Conservation (phyloP, 345 rosid species). For the Brassica juncea region DNA sequence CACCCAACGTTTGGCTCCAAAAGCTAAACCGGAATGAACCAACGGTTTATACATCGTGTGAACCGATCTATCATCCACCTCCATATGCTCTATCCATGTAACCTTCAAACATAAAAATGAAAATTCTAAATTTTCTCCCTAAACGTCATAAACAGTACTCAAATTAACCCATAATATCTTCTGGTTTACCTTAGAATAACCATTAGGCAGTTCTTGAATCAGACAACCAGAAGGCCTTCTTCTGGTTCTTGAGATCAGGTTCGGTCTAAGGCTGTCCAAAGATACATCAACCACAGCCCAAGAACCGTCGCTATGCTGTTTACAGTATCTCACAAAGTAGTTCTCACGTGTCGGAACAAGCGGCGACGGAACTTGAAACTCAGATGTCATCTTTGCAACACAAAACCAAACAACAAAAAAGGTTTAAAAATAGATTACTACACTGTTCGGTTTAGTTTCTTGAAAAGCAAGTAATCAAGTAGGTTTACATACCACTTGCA, state of each 20-base stretch:
- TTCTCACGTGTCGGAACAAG: constrained; percentile 82
- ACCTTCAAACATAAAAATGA: constrained; percentile 46
- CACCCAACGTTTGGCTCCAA: constrained; percentile 97
- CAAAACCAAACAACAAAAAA: background rate
- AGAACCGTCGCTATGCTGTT: constrained; percentile 75
- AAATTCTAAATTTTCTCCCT: background rate
- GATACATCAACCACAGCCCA: constrained; percentile 99
- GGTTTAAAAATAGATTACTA: background rate
- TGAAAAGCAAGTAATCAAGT: constrained; percentile 25
- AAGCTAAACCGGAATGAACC: constrained; percentile 72
- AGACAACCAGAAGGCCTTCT: constrained; percentile 97
- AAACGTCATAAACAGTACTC: background rate
- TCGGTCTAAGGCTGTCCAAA: constrained; percentile 66
- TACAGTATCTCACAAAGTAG: constrained; percentile 86
- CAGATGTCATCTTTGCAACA: constrained; percentile 79
- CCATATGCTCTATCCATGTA: constrained; percentile 89
- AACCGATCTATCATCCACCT: constrained; percentile 80
- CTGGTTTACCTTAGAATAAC: constrained; percentile 79
- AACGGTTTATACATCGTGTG: constrained; percentile 63
- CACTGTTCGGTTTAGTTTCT: background rate
- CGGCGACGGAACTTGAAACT: constrained; percentile 93
- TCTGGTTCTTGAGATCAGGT: constrained; percentile 53
- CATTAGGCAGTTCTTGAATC: constrained; percentile 86
- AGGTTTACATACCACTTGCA: constrained; percentile 75
- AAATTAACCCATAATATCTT: background rate